Evolutionary conservation across 2,329 filamentous ascomycete species (phyloP).

Genomic region (Escovopsis sp.): DNA sequence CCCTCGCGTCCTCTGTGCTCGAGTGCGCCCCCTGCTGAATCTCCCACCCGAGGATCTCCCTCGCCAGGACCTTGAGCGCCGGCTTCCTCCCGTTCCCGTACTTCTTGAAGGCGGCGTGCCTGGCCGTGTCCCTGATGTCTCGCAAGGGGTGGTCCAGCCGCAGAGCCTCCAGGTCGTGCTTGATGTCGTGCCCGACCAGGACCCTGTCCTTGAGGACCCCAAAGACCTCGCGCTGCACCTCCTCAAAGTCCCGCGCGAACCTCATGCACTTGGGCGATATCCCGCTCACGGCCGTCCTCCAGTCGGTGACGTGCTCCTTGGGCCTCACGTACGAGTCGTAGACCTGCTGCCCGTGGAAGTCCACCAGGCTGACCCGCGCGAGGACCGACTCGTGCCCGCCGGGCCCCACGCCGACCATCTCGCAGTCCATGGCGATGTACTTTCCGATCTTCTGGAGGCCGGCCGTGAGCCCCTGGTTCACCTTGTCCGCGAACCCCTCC

Average conservation of each 20-base stretch:
- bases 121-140: constrained; percentile 75
- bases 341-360: constrained; percentile 82
- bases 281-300: constrained; percentile 76
- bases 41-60: constrained; percentile 42
- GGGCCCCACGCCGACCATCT: constrained; percentile 86
- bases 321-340: constrained; percentile 89
- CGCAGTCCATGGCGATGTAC: constrained; percentile 88
- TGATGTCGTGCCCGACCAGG: constrained; percentile 70
- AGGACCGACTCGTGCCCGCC: constrained; percentile 59
- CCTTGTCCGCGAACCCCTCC: constrained; percentile 25
- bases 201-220: constrained; percentile 55
- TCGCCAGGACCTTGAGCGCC: constrained; percentile 43
- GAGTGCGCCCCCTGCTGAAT: constrained; percentile 52
- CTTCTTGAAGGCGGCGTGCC: constrained; percentile 59
- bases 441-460: constrained; percentile 53
- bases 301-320: constrained; percentile 69
- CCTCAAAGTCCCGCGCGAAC: constrained; percentile 53
- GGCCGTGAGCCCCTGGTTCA: constrained; percentile 49
- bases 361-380: constrained; percentile 78
- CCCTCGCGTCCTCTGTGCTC: constrained; percentile 67
- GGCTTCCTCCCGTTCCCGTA: constrained; percentile 54
- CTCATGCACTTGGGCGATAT: constrained; percentile 62
- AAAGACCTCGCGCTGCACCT: constrained; percentile 61
- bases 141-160: constrained; percentile 63
- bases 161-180: constrained; percentile 64